Evolutionary conservation across 306 rosid genomes (phyloP).

Genomic region (Trifolium subterraneum): DNA sequence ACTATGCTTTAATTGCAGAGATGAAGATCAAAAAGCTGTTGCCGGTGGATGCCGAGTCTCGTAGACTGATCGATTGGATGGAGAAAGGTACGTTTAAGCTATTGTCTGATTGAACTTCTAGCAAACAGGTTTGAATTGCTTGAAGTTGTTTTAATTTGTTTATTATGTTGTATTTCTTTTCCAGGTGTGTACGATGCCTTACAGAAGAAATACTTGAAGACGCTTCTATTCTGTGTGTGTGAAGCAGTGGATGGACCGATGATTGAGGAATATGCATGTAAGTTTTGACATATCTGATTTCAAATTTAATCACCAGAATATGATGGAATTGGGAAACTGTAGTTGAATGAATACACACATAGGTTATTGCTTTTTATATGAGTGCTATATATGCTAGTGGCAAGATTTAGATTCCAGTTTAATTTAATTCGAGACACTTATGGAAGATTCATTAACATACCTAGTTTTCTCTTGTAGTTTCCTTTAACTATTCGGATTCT

Average conservation of each 20-base stretch:
- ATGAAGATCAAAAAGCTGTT: slow-evolving; percentile 93
- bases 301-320: slow-evolving; percentile 18
- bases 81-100: slow-evolving; percentile 68
- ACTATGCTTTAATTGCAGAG: slow-evolving; percentile 56
- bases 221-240: slow-evolving; percentile 86
- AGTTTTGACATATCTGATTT: slow-evolving; percentile 42
- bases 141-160: slow-evolving; percentile 12
- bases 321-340: slow-evolving; percentile 10
- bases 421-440: not conserved
- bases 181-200: slow-evolving; percentile 92
- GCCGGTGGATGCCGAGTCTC: slow-evolving; percentile 96
- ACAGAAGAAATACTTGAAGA: slow-evolving; percentile 84
- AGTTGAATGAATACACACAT: slow-evolving; percentile 10
- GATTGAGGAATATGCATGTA: slow-evolving; percentile 97
- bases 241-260: slow-evolving; percentile 87
- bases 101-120: slow-evolving; percentile 25
- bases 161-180: slow-evolving; percentile 3
- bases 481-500: slow-evolving; percentile 79
- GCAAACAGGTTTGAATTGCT: slow-evolving; percentile 5
- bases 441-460: slow-evolving; percentile 24
- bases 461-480: slow-evolving; percentile 63
- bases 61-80: slow-evolving; percentile 96
- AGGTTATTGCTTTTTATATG: slow-evolving; percentile 1
- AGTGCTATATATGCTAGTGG: slow-evolving; percentile 26
- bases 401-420: not conserved